Base-by-base conservation (phyloP, 2,329 filamentous ascomycete species). In the Apiospora koreana region DNA sequence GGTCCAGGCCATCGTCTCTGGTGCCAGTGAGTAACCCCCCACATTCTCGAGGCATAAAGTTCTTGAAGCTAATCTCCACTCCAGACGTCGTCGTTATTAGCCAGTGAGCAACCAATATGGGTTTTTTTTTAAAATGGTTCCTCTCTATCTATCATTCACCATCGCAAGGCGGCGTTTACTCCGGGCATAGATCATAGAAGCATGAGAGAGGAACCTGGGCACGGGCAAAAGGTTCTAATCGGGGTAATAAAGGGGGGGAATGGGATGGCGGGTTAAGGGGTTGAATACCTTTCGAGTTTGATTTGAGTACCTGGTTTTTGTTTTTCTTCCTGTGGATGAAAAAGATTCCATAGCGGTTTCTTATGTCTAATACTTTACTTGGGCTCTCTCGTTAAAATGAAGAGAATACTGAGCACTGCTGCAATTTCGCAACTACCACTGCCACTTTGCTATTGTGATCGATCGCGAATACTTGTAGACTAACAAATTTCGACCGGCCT, bases 1-100 rank as follows among this genome's bases (percentile, higher is more conserved):
- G 75, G 77, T 81, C 73, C 74, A 79, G 74, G 72, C 77, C 46
- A 69, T 81, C 48, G 78, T 79, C 69, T 74, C 74, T 31, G 58
- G 75, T 75, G 38, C 72, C 38, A 42, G 64, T 66, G n/a, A 14
- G 64, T 45, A 28, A 1, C 14, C n/a, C n/a, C 38, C 14, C 25
- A 18, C 25, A 23, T 10, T 2, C 38, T 18, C 23, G 5, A 28
- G 2, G n/a, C 23, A 28, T 3, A 42, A 43, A 3, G 21, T 16
- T 12, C 54, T 38, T n/a, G 54, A 62, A 62, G 64, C 64, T 66
- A 66, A 66, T 12, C 31, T 8, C 54, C 5, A 25, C 41, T 66
- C 12, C 64, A 66, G 64, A 45, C 38, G 41, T 66, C 23, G 7
- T 66, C 64, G 42, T 66, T 28, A 28, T 66, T 10, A 62, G 31